Percentiles rank a stretch among this genome's conserved stretches.
Evolutionary conservation across 495 filamentous ascomycete species (phyloP).

Genomic region (Acidomyces sp.): DNA sequence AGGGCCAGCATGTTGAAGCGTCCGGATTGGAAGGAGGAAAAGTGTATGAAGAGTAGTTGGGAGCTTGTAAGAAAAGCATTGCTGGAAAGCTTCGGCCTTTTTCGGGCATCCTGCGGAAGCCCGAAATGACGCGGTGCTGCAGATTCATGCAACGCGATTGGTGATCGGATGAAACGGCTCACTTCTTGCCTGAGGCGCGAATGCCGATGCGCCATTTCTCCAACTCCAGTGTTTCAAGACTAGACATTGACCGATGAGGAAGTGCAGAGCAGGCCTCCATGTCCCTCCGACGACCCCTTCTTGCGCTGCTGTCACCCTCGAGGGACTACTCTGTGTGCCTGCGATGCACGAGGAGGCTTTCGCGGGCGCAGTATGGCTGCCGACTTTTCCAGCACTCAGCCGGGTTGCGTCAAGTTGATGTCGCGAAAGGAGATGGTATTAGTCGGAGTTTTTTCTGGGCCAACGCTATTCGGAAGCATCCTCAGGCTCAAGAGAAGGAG

Average conservation of each 20-base stretch:
- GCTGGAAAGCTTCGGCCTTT: no score
- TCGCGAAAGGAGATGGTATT: slow-evolving; percentile 5
- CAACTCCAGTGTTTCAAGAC: no score
- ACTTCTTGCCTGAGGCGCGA: no score
- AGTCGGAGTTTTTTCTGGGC: slow-evolving; percentile 20
- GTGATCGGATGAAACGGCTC: no score
- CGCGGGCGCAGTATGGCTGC: not conserved
- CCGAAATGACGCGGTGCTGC: no score
- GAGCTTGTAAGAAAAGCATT: no score
- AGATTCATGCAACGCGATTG: no score
- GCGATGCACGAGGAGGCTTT: slow-evolving; percentile 11
- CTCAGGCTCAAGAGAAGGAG: not conserved
- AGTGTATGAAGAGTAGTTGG: not conserved
- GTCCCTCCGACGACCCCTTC: slow-evolving; percentile 8
- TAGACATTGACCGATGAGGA: no score
- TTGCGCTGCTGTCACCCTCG: slow-evolving; percentile 5
- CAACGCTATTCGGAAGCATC: slow-evolving; percentile 12
- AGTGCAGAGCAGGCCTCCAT: no score
- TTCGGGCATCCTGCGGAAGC: no score
- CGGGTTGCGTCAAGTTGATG: slow-evolving; percentile 5
- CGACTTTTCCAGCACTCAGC: slow-evolving; percentile 1
- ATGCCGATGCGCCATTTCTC: no score
- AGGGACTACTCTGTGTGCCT: slow-evolving; percentile 3
- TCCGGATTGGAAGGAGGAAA: not conserved
- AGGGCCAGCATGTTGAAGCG: slow-evolving; percentile 1